Conservation (phyloP, 768 basidiomycete genomes). For the Sporobolomyces roseus region DNA sequence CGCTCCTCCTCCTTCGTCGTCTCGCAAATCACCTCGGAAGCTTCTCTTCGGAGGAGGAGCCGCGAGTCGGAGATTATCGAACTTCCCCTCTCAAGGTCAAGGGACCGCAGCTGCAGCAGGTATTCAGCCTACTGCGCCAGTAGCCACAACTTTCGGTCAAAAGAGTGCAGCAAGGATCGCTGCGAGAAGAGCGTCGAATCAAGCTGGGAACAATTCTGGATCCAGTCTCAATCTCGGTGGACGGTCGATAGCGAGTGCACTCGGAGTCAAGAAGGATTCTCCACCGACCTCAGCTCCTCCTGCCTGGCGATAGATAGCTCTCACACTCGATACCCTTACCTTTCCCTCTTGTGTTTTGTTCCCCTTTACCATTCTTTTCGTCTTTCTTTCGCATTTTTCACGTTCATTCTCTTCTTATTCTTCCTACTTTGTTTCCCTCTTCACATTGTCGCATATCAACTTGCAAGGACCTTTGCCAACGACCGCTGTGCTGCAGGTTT, state of each 20-base stretch:
- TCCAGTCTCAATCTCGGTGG: constrained; percentile 1
- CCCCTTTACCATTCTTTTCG: no score
- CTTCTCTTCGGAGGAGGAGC: constrained; percentile 3
- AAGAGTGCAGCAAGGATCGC: constrained; percentile 35
- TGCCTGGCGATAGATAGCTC: neutral
- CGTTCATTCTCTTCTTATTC: no score
- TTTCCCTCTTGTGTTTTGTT: no score
- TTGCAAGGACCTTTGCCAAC: no score
- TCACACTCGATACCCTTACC: neutral
- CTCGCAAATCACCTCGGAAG: constrained; percentile 30
- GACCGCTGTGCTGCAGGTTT: no score
- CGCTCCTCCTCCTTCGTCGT: neutral
- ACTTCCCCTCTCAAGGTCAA: neutral
- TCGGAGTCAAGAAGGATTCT: neutral
- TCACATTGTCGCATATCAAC: no score
- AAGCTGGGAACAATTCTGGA: constrained; percentile 26
- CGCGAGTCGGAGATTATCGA: constrained; percentile 20
- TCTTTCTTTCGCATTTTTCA: neutral
- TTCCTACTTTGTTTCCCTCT: no score
- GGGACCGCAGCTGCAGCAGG: neutral
- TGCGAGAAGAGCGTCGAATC: constrained; percentile 18
- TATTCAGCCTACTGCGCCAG: constrained; percentile 1
- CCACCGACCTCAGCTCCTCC: constrained; percentile 1
- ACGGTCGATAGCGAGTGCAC: constrained; percentile 4
- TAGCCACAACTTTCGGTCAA: constrained; percentile 15